phyloP scores from a whole-genome alignment of 768 basidiomycete genomes.

The Panus rudis region DNA sequence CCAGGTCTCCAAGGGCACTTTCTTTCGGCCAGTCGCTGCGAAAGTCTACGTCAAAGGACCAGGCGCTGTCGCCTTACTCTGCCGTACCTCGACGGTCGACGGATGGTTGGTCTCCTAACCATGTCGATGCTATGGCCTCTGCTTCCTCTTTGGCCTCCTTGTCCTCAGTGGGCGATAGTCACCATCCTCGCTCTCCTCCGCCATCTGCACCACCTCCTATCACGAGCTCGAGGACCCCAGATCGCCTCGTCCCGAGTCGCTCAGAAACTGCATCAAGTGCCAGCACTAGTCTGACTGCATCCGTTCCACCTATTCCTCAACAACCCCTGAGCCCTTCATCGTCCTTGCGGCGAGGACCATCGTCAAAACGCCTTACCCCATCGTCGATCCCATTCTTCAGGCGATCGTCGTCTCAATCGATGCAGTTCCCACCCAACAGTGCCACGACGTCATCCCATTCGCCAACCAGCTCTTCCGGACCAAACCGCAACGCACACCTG shows the following conservation, averaged over 20 bases:
- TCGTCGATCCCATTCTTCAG: conserved; percentile 94
- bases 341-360: conserved; percentile 60
- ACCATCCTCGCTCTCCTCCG: conserved; percentile 32
- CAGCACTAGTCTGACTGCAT: conserved; percentile 56
- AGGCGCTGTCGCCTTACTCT: conserved; percentile 36
- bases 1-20: conserved; percentile 51
- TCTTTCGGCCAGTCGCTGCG: conserved; percentile 62
- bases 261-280: conserved; percentile 73
- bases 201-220: conserved; percentile 29
- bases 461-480: conserved; percentile 25
- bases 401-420: conserved; percentile 83
- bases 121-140: conserved; percentile 71
- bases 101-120: conserved; percentile 54
- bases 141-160: conserved; percentile 70
- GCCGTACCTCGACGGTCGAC: conserved; percentile 33
- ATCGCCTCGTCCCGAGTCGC: conserved; percentile 53
- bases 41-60: conserved; percentile 65
- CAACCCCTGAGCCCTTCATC: conserved; percentile 67
- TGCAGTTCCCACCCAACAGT: conserved; percentile 52
- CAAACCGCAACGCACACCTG: conserved; percentile 34
- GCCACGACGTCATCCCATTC: conserved; percentile 22
- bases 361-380: conserved; percentile 75
- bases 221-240: conserved; percentile 54
- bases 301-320: conserved; percentile 45
- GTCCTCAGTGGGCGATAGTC: conserved; percentile 65